A percentile compares a stretch with the other conserved stretches of the same genome.
Conservation (phyloP, 352 stramenopile species). For the Sclerospora graminicola region DNA sequence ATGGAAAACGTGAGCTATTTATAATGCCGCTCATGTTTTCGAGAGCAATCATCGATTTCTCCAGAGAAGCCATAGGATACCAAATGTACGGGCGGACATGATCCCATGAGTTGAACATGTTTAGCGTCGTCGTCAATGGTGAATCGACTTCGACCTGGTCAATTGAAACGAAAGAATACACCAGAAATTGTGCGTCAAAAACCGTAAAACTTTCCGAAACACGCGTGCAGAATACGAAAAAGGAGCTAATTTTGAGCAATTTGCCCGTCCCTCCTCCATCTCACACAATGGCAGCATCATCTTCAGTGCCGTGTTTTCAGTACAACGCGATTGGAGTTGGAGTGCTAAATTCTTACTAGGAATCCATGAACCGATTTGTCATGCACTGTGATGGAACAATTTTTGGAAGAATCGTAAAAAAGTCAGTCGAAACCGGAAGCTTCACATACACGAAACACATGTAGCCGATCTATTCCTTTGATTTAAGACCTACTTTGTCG, state of each 20-base stretch:
- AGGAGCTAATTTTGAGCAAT: constrained; percentile 22
- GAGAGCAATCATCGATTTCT: no score
- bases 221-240: constrained; percentile 5
- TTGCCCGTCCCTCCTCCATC: constrained; percentile 36
- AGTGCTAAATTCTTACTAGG: constrained; percentile 57
- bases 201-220: constrained; percentile 5
- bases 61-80: no score
- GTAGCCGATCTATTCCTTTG: constrained; percentile 60
- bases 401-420: constrained; percentile 55
- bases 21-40: no score
- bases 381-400: constrained; percentile 73
- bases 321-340: constrained; percentile 53
- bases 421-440: constrained; percentile 20
- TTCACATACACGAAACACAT: constrained; percentile 25
- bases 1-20: no score
- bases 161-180: constrained; percentile 21
- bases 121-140: constrained; percentile 10
- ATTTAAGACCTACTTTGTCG: constrained; percentile 70
- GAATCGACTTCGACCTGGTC: constrained; percentile 8
- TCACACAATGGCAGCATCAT: constrained; percentile 43
- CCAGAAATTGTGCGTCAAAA: constrained; percentile 20
- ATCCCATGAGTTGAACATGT: no score
- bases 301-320: constrained; percentile 55
- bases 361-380: constrained; percentile 67
- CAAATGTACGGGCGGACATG: no score